Conservation (phyloP, 345 rosid species). For the Dovyalis caffra region DNA sequence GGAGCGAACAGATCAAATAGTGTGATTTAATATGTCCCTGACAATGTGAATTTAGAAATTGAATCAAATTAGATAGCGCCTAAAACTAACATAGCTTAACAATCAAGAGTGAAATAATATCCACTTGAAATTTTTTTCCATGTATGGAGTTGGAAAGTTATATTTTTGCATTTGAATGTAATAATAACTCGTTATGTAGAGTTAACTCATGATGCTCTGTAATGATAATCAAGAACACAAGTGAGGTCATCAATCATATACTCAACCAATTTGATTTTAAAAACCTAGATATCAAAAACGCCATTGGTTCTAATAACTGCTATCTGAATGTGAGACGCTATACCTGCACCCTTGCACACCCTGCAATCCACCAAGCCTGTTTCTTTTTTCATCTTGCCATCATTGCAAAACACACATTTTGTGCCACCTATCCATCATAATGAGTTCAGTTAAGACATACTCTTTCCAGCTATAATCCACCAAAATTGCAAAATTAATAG, state of each 20-base stretch:
- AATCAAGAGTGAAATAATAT: not conserved
- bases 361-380: constrained; percentile 64
- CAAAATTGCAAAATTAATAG: no score
- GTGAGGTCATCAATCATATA: not conserved
- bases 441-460: not conserved
- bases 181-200: not conserved
- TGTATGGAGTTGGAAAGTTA: not conserved
- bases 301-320: not conserved
- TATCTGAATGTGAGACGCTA: not conserved
- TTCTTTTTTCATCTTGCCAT: constrained; percentile 89
- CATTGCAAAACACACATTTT: constrained; percentile 75
- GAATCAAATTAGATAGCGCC: not conserved
- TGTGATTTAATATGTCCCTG: not conserved
- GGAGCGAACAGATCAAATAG: not conserved
- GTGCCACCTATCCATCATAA: constrained; percentile 65
- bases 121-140: no score
- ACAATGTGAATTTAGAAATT: not conserved
- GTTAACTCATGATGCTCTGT: not conserved
- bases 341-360: constrained; percentile 97
- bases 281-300: not conserved
- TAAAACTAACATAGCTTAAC: not conserved
- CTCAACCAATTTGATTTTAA: not conserved
- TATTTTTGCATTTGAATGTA: not conserved
- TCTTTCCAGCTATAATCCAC: not conserved
- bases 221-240: not conserved